Evolutionary conservation across 2,329 filamentous ascomycete genomes (phyloP).

Genomic region (Bipolaris bicolor): DNA sequence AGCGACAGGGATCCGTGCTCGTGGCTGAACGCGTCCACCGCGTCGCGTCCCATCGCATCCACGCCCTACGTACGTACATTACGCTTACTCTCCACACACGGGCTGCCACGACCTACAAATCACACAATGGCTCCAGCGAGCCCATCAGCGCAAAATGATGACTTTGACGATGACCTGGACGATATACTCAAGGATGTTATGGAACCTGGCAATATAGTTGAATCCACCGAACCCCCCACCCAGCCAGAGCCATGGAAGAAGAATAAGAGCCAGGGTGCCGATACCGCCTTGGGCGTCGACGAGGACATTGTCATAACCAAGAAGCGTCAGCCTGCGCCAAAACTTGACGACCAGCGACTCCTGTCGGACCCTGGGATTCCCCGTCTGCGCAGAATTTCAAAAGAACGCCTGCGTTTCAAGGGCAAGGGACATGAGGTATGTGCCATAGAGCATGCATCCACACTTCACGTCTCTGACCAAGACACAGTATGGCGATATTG

Average conservation of each 20-base stretch:
- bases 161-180: conserved; percentile 60
- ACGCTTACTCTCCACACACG: not conserved
- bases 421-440: conserved; percentile 90
- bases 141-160: conserved; percentile 23
- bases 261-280: conserved; percentile 37
- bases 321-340: conserved; percentile 76
- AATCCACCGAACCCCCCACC: conserved; percentile 38
- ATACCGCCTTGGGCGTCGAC: conserved; percentile 74
- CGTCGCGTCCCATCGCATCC: conserved; percentile 15
- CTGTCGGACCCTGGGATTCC: conserved; percentile 84
- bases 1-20: conserved; percentile 14
- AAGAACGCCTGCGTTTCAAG: conserved; percentile 75
- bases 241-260: conserved; percentile 16
- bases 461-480: conserved; percentile 15
- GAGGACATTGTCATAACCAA: conserved; percentile 84
- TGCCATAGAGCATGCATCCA: not conserved
- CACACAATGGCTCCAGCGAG: conserved; percentile 30
- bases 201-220: conserved; percentile 55
- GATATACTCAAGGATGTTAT: conserved; percentile 80
- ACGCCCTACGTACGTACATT: not conserved
- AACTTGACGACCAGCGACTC: conserved; percentile 85
- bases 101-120: not conserved
- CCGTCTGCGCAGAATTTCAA: conserved; percentile 74
- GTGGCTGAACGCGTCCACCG: conserved; percentile 23
- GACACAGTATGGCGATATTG: conserved; percentile 78